Evolutionary conservation across 83 land plant species (phyloP).

Genomic region (Diphasiastrum complanatum): DNA sequence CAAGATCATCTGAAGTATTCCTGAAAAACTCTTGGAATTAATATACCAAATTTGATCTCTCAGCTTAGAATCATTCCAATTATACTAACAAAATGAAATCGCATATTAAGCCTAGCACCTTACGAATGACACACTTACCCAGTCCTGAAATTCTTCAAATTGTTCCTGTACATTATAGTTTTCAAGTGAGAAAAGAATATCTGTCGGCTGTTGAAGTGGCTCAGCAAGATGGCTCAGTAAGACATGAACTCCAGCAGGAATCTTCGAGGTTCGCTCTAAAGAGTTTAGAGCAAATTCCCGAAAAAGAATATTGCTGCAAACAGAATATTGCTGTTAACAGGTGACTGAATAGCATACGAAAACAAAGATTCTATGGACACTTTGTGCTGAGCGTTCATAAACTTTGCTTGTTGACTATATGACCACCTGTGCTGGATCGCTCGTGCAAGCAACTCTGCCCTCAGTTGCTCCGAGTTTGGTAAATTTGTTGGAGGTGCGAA

Average conservation of each 20-base stretch:
- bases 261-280: conserved; percentile 64
- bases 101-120: too few relatives aligned
- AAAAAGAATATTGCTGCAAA: conserved; percentile 69
- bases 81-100: too few relatives aligned
- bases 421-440: conserved; percentile 74
- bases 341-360: neutral
- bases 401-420: neutral
- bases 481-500: conserved; percentile 78
- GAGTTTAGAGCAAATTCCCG: conserved; percentile 90
- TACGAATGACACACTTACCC: conserved; percentile 68
- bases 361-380: neutral
- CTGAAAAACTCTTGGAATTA: too few relatives aligned
- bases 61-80: too few relatives aligned
- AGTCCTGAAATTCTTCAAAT: conserved; percentile 75
- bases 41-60: too few relatives aligned
- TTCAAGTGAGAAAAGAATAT: conserved; percentile 43
- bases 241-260: conserved; percentile 84
- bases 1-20: too few relatives aligned
- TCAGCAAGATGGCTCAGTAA: conserved; percentile 80
- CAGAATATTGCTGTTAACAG: neutral
- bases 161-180: conserved; percentile 56
- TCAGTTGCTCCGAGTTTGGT: conserved; percentile 44
- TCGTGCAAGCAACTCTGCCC: conserved; percentile 63
- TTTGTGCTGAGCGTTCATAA: neutral
- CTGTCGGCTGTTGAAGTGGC: conserved; percentile 67